A percentile compares a stretch with the other conserved stretches of the same genome.
These are phyloP conservation scores for Termitomyces sp. DNA, from an alignment of 768 basidiomycete species.

Conservation along the genomic window DNA sequence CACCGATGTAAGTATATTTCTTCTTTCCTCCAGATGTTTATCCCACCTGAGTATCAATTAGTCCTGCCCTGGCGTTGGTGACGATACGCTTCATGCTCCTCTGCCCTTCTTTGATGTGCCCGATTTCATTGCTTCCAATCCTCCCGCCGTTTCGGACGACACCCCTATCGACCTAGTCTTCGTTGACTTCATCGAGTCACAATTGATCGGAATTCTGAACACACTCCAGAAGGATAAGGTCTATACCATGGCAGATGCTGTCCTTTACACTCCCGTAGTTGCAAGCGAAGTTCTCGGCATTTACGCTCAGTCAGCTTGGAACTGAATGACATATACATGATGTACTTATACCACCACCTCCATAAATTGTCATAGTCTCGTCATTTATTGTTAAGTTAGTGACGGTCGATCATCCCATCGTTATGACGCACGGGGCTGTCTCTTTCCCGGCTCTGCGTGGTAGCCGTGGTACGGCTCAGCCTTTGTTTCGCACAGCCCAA, in stretches of 20 bases:
- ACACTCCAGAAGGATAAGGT: conserved; percentile 46
- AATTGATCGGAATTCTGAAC: conserved; percentile 59
- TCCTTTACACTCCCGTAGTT: conserved; percentile 39
- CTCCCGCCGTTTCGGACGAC: conserved; percentile 48
- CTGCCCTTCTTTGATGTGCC: conserved; percentile 55
- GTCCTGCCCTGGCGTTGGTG: conserved; percentile 75
- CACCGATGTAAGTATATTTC: conserved; percentile 6
- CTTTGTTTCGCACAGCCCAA: no score
- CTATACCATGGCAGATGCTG: conserved; percentile 54
- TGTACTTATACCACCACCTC: no score
- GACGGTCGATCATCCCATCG: no score
- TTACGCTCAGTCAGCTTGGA: conserved; percentile 55
- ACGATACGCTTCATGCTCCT: conserved; percentile 67
- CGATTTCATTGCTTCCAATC: conserved; percentile 56
- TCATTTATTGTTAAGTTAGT: no score
- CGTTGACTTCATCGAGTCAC: conserved; percentile 61
- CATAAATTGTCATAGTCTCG: no score
- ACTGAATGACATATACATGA: conserved; percentile 21
- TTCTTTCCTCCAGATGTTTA: background rate
- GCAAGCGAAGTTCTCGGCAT: conserved; percentile 53
- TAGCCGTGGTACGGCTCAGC: no score
- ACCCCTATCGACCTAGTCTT: conserved; percentile 74
- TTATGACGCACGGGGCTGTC: no score
- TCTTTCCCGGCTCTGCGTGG: no score
- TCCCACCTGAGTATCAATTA: conserved; percentile 18